These are phyloP conservation scores for Lactuca sativa DNA, from an alignment of 129 eudicot species.

Conservation along the genomic window DNA sequence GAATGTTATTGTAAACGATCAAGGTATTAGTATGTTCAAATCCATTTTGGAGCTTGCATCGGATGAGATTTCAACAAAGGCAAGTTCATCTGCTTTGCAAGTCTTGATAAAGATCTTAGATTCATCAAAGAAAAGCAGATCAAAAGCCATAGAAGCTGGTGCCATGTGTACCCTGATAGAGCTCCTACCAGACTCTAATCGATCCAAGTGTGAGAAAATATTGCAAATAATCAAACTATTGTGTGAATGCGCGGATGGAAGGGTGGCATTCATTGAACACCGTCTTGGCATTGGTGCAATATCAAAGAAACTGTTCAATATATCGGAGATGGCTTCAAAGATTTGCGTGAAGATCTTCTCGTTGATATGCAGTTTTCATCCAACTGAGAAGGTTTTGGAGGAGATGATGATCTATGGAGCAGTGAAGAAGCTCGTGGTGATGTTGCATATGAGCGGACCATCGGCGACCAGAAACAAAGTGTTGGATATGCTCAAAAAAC, in stretches of 20 bases:
- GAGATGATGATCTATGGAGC: slow-evolving; percentile 65
- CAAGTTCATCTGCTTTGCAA: slow-evolving; percentile 64
- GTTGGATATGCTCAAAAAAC: slow-evolving; percentile 55
- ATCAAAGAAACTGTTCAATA: slow-evolving; percentile 56
- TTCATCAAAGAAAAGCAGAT: slow-evolving; percentile 56
- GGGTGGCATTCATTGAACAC: slow-evolving; percentile 72
- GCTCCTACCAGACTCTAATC: slow-evolving; percentile 69
- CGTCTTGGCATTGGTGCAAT: slow-evolving; percentile 54
- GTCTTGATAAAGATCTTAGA: slow-evolving; percentile 51
- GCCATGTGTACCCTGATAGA: slow-evolving; percentile 71
- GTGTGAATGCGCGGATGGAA: slow-evolving; percentile 76
- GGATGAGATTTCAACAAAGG: slow-evolving; percentile 55
- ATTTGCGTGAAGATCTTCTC: slow-evolving; percentile 64
- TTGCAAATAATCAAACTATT: slow-evolving; percentile 50
- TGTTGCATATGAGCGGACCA: slow-evolving; percentile 57
- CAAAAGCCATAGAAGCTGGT: slow-evolving; percentile 79
- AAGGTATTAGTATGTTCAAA: slow-evolving; percentile 66
- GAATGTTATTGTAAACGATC: slow-evolving; percentile 47
- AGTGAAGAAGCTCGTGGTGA: slow-evolving; percentile 61
- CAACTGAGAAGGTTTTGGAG: slow-evolving; percentile 70
- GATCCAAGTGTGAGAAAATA: slow-evolving; percentile 62
- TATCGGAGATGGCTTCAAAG: slow-evolving; percentile 47
- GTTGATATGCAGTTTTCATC: slow-evolving; percentile 54
- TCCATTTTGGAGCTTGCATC: slow-evolving; percentile 69
- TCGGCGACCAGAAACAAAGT: slow-evolving; percentile 60